phyloP scores from a whole-genome alignment of 108 stramenopile species.

The Cyclotella kingstonii region DNA sequence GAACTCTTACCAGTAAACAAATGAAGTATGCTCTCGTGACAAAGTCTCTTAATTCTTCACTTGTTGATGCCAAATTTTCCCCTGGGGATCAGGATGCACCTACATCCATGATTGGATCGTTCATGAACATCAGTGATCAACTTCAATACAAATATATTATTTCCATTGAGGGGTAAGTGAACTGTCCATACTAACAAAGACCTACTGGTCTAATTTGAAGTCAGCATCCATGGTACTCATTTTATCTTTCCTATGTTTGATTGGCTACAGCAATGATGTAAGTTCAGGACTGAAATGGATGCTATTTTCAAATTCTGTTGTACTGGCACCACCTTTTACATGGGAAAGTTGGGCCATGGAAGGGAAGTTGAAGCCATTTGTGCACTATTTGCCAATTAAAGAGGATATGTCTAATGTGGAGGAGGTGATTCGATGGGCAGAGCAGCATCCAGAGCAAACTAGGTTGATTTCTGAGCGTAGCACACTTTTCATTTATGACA shows the following conservation, averaged over 20 bases:
- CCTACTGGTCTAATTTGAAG: no score
- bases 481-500: slow-evolving; percentile 44
- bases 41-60: slow-evolving; percentile 52
- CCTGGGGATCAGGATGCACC: slow-evolving; percentile 23
- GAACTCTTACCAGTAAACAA: slow-evolving; percentile 2
- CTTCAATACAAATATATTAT: slow-evolving; percentile 52
- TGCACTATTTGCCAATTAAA: slow-evolving; percentile 47
- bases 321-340: slow-evolving; percentile 31
- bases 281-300: slow-evolving; percentile 38
- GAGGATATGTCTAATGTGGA: slow-evolving; percentile 48
- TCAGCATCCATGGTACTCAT: no score
- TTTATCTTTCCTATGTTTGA: no score
- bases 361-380: slow-evolving; percentile 38
- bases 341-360: slow-evolving; percentile 56
- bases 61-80: slow-evolving; percentile 67
- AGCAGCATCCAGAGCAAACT: slow-evolving; percentile 31
- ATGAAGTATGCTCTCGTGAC: slow-evolving; percentile 64
- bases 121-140: slow-evolving; percentile 29
- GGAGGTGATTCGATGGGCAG: slow-evolving; percentile 54
- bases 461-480: slow-evolving; percentile 44
- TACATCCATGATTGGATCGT: slow-evolving; percentile 22
- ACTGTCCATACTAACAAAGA: neutral
- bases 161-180: slow-evolving; percentile 41
- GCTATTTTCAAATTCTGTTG: slow-evolving; percentile 49
- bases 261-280: slow-evolving; percentile 5